A percentile compares a stretch with the other conserved stretches of the same genome.
Conservation (phyloP, 192 early-diverging fungal genomes). For the Entomortierella chlamydospora region DNA sequence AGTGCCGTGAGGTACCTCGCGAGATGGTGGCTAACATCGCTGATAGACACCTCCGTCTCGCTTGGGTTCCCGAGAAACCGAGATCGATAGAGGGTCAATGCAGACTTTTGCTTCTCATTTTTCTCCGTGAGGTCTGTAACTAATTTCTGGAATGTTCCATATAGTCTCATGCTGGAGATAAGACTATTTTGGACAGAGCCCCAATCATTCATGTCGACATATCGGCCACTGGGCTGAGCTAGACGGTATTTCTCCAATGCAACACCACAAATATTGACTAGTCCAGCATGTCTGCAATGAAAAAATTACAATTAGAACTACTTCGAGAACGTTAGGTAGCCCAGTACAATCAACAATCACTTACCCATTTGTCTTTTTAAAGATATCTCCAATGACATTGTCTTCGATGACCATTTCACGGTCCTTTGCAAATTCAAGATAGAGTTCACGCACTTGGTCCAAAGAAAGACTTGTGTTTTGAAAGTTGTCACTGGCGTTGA, state of each 20-base stretch:
- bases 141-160: constrained; percentile 8
- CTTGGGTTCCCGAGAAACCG: constrained; percentile 2
- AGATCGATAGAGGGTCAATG: constrained; percentile 6
- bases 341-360: constrained; percentile 6
- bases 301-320: neutral
- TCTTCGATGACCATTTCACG: constrained; percentile 17
- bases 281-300: constrained; percentile 6
- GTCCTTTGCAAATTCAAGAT: constrained; percentile 30
- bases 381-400: constrained; percentile 39
- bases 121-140: constrained; percentile 1
- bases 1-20: constrained; percentile 17
- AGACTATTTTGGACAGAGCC: neutral
- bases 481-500: constrained; percentile 38
- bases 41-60: neutral
- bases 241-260: neutral
- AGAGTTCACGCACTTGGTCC: constrained; percentile 40
- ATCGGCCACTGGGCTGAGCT: neutral
- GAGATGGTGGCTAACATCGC: neutral
- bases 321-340: neutral
- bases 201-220: neutral
- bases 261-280: constrained; percentile 14
- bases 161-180: neutral
- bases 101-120: neutral
- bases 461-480: constrained; percentile 38
- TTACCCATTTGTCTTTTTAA: constrained; percentile 38